Base-by-base conservation (phyloP, 2,329 filamentous ascomycete species). In the Tolypocladium album region DNA sequence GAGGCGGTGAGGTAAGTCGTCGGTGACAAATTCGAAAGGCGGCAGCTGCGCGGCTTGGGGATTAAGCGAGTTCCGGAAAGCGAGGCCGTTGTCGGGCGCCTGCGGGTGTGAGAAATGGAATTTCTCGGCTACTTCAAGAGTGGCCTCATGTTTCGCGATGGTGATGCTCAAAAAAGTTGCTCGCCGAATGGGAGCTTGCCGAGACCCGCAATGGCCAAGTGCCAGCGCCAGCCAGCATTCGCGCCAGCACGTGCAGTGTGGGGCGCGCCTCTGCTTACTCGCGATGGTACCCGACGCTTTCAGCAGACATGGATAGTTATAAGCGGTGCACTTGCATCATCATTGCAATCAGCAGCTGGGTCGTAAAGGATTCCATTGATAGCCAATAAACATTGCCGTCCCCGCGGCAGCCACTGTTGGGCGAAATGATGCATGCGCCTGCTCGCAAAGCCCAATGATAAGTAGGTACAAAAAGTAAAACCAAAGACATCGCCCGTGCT, bases 131-230 rank as follows among this genome's bases (percentile, higher is more conserved):
- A 43, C 24, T 56, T 40, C 58, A 20, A 39, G 47, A 24, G 31
- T 55, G 50, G 50, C 50, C 50, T 55, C 50, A 55, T 55, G 31
- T 55, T 40, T 55, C 50, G 50, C 50, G 50, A 36, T 55, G 31
- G 50, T 15, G 50, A 55, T 55, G 50, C 31, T 31, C 57, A 58
- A 58, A 58, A 58, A 58, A 58, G 57, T 58, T 52, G 57, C 17
- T 52, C 43, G 57, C 27, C 27, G 57, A 58, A 38, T 31, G 20
- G 45, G 40, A 57, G 55, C 55, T 45, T 43, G 22, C 39, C 55
- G 39, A 34, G 55, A 43, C 55, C 39, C 39, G 55, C 55, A 43
- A 45, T 5, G 24, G 27, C 27, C 12, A n/a, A 12, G 47, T 27
- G 45, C 22, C 22, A 27, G 34, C 9, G 34, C 34, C 34, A 11